Evolutionary conservation across 306 rosid species (phyloP), one percentile per base, ranked within the genome.

Genomic region (Trifolium repens): DNA sequence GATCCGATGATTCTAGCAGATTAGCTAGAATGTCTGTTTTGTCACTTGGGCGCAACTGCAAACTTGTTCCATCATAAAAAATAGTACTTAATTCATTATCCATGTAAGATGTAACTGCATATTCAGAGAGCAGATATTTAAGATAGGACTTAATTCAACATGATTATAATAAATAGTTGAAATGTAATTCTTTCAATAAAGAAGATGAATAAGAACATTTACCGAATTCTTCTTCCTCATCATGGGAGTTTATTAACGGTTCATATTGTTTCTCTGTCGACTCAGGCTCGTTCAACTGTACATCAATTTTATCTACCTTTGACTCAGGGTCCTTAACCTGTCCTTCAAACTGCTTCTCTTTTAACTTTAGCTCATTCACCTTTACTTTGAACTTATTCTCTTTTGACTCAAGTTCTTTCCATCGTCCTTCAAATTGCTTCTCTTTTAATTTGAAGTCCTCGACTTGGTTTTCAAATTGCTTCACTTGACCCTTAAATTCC

Each of bases 141-240:
- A 22, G 24, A 22, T 22, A 22, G 24, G 24, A 22, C 24, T 22
- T 22, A 22, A 22, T 22, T 22, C 24, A 22, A 22, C 24, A 22
- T 22, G 24, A 22, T 22, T 22, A 22, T 22, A 1, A 39, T 39
- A 44, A 69, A 63, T 50, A 62, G 43, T 22, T 59, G 52, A 55
- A 37, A 27, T 10, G 40, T 73, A 70, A 10, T 2, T 69, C 57
- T 69, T 71, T n/a, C 35, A 65, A 61, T 40, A 63, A 64, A 73
- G 54, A 55, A 77, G 71, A 64, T 42, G 76, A 30, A 55, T 53
- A 66, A 52, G 63, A 46, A 75, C 13, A 47, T 79, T 84, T 84
- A 91, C 91, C 88, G 0, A 75, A 84, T n/a, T 46, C 75, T 5
- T 59, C 62, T 52, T 74, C 69, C 50, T 44, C 50, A 4, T 44